Conservation (phyloP, 1,139 yeast genomes). For the Saccharomyces uvarum region DNA sequence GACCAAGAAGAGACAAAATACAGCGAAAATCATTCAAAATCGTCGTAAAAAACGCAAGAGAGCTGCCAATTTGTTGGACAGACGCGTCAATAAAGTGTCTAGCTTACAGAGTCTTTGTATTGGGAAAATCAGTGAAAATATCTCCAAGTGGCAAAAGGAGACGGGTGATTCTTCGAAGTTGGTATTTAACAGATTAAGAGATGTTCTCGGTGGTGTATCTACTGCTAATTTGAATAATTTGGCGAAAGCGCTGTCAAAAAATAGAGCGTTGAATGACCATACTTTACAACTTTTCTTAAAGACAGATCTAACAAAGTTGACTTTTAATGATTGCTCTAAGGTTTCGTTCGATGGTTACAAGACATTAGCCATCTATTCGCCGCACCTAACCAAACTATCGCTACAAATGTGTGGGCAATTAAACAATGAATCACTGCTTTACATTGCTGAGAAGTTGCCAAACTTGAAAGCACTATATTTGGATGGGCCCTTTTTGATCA, state of each 20-base stretch:
- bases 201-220: conserved; percentile 31
- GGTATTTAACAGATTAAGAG: conserved; percentile 23
- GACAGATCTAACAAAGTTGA: conserved; percentile 47
- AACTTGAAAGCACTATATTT: conserved; percentile 48
- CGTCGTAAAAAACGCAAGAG: conserved; percentile 67
- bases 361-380: conserved; percentile 72
- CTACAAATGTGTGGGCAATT: conserved; percentile 90
- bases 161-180: conserved; percentile 25
- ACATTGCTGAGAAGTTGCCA: conserved; percentile 52
- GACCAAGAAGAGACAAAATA: conserved; percentile 31
- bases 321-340: conserved; percentile 90
- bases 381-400: conserved; percentile 56
- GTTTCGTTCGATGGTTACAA: conserved; percentile 58
- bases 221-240: conserved; percentile 46
- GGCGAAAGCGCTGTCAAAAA: conserved; percentile 77
- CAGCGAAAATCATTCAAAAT: conserved; percentile 43
- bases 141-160: conserved; percentile 41
- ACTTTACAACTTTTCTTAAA: conserved; percentile 69
- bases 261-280: conserved; percentile 64
- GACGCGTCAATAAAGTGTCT: conserved; percentile 55
- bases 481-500: conserved; percentile 84
- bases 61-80: conserved; percentile 78
- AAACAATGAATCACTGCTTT: conserved; percentile 64
- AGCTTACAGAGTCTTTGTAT: conserved; percentile 78
- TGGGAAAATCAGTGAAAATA: conserved; percentile 58